Base-by-base conservation (phyloP, 164 flowering plant genomes). In the Akebia trifoliata region DNA sequence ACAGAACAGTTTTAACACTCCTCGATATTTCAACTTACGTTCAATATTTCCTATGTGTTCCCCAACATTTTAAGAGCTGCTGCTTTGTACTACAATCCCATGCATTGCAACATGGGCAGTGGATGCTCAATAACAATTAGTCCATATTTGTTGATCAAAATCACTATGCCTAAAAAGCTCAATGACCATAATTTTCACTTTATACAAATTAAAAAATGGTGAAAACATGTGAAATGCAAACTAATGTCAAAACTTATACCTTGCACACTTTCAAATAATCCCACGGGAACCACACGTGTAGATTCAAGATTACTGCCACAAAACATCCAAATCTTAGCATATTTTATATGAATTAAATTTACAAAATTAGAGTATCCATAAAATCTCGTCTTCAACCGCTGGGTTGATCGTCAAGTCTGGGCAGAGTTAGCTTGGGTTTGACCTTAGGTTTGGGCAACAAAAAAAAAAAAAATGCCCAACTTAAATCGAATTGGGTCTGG, bases 291-390 rank as follows among this genome's bases (percentile, higher is more conserved):
- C 26, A 72, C 57, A 48, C 77, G 45, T 12, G 66, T 72, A 45
- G 73, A 35, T 40, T 76, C 87, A 62, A 69, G 69, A 57, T 76
- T 70, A 53, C 56, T 82, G 83, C 49, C 15, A n/a, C n/a, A n/a
- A n/a, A n/a, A n/a, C n/a, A n/a, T n/a, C n/a, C n/a, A n/a, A n/a
- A n/a, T n/a, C n/a, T n/a, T n/a, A n/a, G n/a, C n/a, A n/a, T n/a
- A n/a, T n/a, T n/a, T n/a, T n/a, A n/a, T n/a, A n/a, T n/a, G n/a
- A n/a, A n/a, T n/a, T n/a, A n/a, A n/a, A n/a, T n/a, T n/a, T n/a
- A n/a, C n/a, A n/a, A n/a, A n/a, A n/a, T n/a, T n/a, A n/a, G n/a
- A n/a, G n/a, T n/a, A n/a, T n/a, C n/a, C n/a, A n/a, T n/a, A n/a
- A n/a, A n/a, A n/a, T n/a, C n/a, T n/a, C n/a, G n/a, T n/a, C n/a